Conservation (phyloP, 805 yeast species). For the Isabelozyma gotoi region DNA sequence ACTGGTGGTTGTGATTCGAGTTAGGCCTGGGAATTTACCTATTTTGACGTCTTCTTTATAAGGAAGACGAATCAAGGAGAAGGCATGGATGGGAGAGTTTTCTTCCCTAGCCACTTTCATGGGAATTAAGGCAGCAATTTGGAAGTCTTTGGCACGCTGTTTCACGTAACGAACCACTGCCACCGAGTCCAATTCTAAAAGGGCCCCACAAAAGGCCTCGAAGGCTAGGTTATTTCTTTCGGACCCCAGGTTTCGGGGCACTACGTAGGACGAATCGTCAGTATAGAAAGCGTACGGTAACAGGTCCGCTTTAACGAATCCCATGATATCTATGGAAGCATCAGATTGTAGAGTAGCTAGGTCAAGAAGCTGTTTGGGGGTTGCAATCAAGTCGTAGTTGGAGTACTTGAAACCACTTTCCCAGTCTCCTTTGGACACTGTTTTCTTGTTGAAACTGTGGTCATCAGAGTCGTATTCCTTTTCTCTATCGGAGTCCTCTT, state of each 20-base stretch:
- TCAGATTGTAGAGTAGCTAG: constrained; percentile 42
- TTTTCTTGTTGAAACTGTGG: constrained; percentile 20
- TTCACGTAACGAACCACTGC: constrained; percentile 67
- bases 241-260: constrained; percentile 35
- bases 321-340: constrained; percentile 64
- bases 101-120: constrained; percentile 18
- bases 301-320: constrained; percentile 46
- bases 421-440: constrained; percentile 40
- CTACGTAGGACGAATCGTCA: constrained; percentile 57
- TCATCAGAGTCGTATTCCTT: constrained; percentile 14
- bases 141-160: constrained; percentile 46
- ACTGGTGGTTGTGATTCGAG: constrained; percentile 7
- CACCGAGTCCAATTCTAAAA: constrained; percentile 46
- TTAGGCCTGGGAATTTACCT: constrained; percentile 46
- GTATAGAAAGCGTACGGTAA: constrained; percentile 62
- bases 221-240: constrained; percentile 37
- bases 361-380: constrained; percentile 48
- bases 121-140: constrained; percentile 57
- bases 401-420: constrained; percentile 72
- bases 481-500: constrained; percentile 8
- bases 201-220: constrained; percentile 48
- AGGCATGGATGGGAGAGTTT: constrained; percentile 29
- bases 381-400: constrained; percentile 35
- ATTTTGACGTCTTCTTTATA: constrained; percentile 72
- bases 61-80: constrained; percentile 60